Conservation (phyloP, 2,329 filamentous ascomycete species). For the Neurospora sp. region DNA sequence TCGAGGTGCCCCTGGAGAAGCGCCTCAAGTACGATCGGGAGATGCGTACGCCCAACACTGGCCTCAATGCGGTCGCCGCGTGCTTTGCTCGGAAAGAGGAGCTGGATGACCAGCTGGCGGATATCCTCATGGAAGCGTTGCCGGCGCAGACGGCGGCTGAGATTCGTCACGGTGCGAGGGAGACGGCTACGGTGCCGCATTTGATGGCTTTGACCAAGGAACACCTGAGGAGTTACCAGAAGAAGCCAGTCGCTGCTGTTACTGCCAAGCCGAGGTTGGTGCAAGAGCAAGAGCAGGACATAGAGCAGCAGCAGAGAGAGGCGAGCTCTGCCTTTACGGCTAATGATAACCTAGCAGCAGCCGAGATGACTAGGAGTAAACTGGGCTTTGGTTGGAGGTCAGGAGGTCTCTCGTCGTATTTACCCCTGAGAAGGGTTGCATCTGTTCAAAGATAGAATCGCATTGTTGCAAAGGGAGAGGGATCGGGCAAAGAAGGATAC, state of each 20-base stretch:
- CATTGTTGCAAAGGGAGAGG: background rate
- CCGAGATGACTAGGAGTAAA: background rate
- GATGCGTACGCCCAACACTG: background rate
- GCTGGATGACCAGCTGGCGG: conserved; percentile 8
- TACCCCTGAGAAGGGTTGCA: background rate
- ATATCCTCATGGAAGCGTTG: conserved; percentile 13
- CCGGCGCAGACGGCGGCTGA: conserved; percentile 1
- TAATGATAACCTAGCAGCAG: background rate
- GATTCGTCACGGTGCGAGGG: background rate
- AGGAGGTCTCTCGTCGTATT: conserved; percentile 1
- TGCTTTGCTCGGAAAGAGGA: conserved; percentile 6
- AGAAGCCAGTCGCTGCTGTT: background rate
- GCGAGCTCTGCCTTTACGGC: background rate
- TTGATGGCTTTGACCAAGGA: background rate
- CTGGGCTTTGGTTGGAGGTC: background rate
- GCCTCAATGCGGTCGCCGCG: background rate
- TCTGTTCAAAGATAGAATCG: background rate
- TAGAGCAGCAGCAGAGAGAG: background rate
- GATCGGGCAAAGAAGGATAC: background rate
- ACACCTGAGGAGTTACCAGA: background rate
- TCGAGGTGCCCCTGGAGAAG: background rate
- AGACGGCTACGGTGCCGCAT: background rate
- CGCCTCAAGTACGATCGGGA: background rate
- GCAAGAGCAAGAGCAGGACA: background rate
- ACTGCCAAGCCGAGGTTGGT: background rate